Evolutionary conservation across 2,329 filamentous ascomycete genomes (phyloP).

Genomic region (Neodidymelliopsis sp.): DNA sequence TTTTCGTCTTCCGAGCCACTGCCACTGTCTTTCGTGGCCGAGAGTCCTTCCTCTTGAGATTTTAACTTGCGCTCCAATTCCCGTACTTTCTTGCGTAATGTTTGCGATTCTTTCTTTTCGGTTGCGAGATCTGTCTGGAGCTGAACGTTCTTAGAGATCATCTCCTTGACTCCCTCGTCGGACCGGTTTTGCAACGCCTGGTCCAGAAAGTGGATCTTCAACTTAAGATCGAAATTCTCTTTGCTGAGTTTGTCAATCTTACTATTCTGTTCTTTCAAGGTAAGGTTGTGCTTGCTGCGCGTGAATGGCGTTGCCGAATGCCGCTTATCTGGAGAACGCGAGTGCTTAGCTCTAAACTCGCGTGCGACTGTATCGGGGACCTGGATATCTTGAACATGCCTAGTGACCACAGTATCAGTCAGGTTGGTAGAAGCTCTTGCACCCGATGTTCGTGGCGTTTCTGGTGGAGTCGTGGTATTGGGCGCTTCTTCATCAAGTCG

Average conservation of each 20-base stretch:
- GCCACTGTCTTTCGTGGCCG: constrained; percentile 53
- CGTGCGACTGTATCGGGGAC: constrained; percentile 87
- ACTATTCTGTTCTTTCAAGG: constrained; percentile 95
- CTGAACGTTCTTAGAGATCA: constrained; percentile 97
- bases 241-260: constrained; percentile 96
- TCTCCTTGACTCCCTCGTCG: constrained; percentile 95
- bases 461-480: constrained; percentile 61
- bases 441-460: constrained; percentile 72
- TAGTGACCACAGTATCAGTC: constrained; percentile 87
- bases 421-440: constrained; percentile 62
- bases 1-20: constrained; percentile 60
- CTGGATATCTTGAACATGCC: constrained; percentile 87
- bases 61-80: constrained; percentile 83
- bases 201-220: constrained; percentile 97
- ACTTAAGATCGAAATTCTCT: constrained; percentile 96
- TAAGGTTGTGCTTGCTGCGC: constrained; percentile 63
- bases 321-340: constrained; percentile 68
- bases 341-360: constrained; percentile 81
- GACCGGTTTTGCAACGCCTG: constrained; percentile 92
- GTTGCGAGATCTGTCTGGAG: constrained; percentile 89
- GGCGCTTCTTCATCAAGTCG: constrained; percentile 66
- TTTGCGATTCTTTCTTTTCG: constrained; percentile 88
- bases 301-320: constrained; percentile 48
- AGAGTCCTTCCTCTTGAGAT: constrained; percentile 62
- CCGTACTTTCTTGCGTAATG: constrained; percentile 79